Conservation (phyloP, 2,329 filamentous ascomycete genomes). For the Aspergillus floridensis region DNA sequence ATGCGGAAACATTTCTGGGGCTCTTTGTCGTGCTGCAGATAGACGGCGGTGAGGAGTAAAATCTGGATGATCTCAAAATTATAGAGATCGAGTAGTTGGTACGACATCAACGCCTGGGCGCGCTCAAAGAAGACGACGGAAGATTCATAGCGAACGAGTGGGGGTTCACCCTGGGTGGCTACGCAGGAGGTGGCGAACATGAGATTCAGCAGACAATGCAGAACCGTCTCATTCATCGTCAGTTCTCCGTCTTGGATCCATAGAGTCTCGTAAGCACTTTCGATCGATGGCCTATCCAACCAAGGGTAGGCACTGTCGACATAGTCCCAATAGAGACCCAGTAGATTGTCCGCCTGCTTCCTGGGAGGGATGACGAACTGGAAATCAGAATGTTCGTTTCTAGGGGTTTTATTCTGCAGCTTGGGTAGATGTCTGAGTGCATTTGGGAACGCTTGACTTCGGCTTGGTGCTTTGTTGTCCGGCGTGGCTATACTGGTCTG, state of each 20-base stretch:
- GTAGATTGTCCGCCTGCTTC: neutral
- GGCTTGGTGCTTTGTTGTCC: neutral
- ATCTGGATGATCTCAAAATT: slow-evolving; percentile 1
- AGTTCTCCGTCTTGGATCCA: slow-evolving; percentile 2
- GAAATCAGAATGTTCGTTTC: neutral
- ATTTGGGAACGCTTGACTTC: neutral
- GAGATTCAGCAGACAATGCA: slow-evolving; percentile 15
- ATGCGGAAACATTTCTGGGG: slow-evolving; percentile 1
- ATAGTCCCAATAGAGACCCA: slow-evolving; percentile 1
- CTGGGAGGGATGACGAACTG: neutral
- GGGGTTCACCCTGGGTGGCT: slow-evolving; percentile 8
- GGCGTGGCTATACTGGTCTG: neutral
- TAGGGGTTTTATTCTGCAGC: neutral
- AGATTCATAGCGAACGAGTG: neutral
- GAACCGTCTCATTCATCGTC: slow-evolving; percentile 11
- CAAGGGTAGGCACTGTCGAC: neutral
- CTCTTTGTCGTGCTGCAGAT: neutral
- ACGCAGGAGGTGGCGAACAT: slow-evolving; percentile 15
- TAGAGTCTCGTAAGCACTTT: neutral
- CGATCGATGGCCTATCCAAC: neutral
- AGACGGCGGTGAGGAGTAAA: neutral
- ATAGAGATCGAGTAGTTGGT: neutral
- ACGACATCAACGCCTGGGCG: neutral
- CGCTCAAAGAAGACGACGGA: neutral
- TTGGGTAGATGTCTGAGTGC: neutral